A percentile compares a stretch with the other conserved stretches of the same genome.
phyloP scores from a whole-genome alignment of 805 yeast genomes.

The Suhomyces faveliae region DNA sequence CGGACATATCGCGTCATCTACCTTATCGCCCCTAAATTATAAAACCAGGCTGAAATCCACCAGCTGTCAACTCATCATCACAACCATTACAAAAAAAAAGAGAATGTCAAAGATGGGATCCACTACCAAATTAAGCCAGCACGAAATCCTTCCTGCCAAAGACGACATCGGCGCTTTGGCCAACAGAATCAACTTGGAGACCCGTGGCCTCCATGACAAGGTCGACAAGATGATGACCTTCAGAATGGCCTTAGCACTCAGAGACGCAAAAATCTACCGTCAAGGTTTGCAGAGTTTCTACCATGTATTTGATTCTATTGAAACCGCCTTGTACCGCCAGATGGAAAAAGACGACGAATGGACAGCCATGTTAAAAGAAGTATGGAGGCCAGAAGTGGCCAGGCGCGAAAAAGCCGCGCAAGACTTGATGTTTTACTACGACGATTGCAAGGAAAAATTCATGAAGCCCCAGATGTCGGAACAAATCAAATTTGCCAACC shows the following conservation, averaged over 20 bases:
- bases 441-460: slow-evolving; percentile 55
- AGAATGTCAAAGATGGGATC: slow-evolving; percentile 15
- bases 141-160: slow-evolving; percentile 69
- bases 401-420: slow-evolving; percentile 55
- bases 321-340: slow-evolving; percentile 48
- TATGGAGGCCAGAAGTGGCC: slow-evolving; percentile 71
- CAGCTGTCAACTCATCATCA: neutral
- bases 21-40: neutral
- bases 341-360: slow-evolving; percentile 37
- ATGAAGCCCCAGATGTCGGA: slow-evolving; percentile 54
- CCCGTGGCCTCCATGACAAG: slow-evolving; percentile 63
- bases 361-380: slow-evolving; percentile 49
- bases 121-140: slow-evolving; percentile 34
- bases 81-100: neutral
- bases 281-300: slow-evolving; percentile 77
- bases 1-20: slow-evolving; percentile 6
- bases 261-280: slow-evolving; percentile 73
- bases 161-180: slow-evolving; percentile 82
- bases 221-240: slow-evolving; percentile 68
- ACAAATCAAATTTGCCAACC: slow-evolving; percentile 62
- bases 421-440: slow-evolving; percentile 69
- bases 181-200: slow-evolving; percentile 73
- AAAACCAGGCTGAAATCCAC: neutral
- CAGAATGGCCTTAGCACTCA: slow-evolving; percentile 69
- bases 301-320: slow-evolving; percentile 67